These are phyloP conservation scores for Borovskyia barvae DNA, from an alignment of 208 protist genomes.

Conservation along the genomic window DNA sequence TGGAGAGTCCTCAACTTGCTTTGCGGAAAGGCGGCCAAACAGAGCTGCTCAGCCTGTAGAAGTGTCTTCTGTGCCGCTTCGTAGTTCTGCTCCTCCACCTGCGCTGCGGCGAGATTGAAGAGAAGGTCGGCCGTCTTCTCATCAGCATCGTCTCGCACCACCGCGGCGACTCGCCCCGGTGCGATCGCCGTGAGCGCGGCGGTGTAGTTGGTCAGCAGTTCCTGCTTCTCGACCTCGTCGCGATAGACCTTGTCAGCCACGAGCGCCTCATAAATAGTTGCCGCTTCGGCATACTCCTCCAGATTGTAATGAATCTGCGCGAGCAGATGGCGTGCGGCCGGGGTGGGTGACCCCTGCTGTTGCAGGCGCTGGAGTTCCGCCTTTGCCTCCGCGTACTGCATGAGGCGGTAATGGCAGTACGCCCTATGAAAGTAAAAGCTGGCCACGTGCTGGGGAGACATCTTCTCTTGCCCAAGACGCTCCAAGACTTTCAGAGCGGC, in stretches of 20 bases:
- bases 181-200: conserved; percentile 46
- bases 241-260: conserved; percentile 43
- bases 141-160: conserved; percentile 42
- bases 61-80: conserved; percentile 51
- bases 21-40: conserved; percentile 38
- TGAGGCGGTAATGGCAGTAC: conserved; percentile 74
- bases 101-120: conserved; percentile 78
- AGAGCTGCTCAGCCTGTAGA: conserved; percentile 61
- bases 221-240: conserved; percentile 72
- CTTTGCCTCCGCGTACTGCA: conserved; percentile 61
- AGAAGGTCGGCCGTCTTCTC: conserved; percentile 71
- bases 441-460: background rate
- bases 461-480: conserved; percentile 18
- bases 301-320: conserved; percentile 84
- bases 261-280: conserved; percentile 60
- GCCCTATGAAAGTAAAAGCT: conserved; percentile 59
- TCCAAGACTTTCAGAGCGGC: conserved; percentile 61
- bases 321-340: conserved; percentile 63
- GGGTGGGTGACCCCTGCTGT: conserved; percentile 15
- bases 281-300: conserved; percentile 70
- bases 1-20: conserved; percentile 47
- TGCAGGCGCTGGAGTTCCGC: conserved; percentile 23
- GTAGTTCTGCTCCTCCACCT: conserved; percentile 59
- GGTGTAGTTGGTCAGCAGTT: conserved; percentile 75
- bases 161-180: conserved; percentile 38